phyloP scores from a whole-genome alignment of 116 monocot genomes.

The Phalaenopsis hybrid region DNA sequence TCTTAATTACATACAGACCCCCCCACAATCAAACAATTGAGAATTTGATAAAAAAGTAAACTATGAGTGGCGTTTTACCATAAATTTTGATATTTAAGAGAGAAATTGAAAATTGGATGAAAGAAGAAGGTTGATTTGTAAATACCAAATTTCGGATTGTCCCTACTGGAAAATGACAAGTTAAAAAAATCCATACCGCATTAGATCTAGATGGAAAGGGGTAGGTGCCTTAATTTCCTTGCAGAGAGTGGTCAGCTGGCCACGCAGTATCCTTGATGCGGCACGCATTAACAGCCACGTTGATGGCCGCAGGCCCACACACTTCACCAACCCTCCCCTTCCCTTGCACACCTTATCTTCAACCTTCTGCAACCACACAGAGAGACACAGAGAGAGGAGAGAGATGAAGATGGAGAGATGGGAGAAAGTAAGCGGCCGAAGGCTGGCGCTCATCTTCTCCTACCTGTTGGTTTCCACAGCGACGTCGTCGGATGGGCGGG shows the following conservation, averaged over 20 bases:
- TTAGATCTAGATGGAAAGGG: no score
- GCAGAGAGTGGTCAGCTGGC: not conserved
- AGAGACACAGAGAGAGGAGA: not conserved
- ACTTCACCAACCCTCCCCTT: not conserved
- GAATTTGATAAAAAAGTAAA: no score
- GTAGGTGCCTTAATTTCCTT: not conserved
- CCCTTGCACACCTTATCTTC: not conserved
- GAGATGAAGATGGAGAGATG: not conserved
- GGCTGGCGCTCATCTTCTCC: not conserved
- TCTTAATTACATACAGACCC: no score
- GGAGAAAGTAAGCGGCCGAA: no score
- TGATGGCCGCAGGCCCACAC: not conserved
- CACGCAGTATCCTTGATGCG: not conserved
- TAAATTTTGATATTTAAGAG: no score
- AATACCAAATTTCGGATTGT: no score
- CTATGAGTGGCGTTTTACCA: no score
- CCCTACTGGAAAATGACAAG: no score
- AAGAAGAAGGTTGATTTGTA: no score
- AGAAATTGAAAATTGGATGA: no score
- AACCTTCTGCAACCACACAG: not conserved
- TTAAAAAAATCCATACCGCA: no score
- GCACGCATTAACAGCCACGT: conserved; percentile 1
- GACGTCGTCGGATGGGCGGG: not conserved
- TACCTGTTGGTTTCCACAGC: not conserved
- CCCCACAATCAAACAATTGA: no score